These are phyloP conservation scores for Emergomyces pasteurianus DNA, from an alignment of 2,329 filamentous ascomycete species.

Conservation along the genomic window DNA sequence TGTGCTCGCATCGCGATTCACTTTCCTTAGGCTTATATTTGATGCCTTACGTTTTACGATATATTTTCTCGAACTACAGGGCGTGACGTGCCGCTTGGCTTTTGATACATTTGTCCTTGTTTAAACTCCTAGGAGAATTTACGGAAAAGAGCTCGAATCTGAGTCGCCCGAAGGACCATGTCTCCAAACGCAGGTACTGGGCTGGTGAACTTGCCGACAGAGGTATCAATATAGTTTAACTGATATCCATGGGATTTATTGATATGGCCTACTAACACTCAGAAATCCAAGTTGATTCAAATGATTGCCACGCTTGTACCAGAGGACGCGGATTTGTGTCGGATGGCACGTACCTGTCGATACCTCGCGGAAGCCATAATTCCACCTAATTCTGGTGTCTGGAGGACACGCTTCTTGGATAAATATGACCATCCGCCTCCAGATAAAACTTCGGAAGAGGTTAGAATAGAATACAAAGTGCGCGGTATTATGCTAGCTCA, in stretches of 20 bases:
- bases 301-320: constrained; percentile 19
- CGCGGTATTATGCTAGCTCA: constrained; percentile 23
- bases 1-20: not conserved
- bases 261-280: not conserved
- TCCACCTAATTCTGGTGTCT: constrained; percentile 20
- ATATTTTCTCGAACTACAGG: not conserved
- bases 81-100: not conserved
- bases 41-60: not conserved
- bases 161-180: not conserved
- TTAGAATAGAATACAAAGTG: constrained; percentile 24
- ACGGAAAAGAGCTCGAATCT: not conserved
- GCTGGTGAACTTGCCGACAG: constrained; percentile 1
- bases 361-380: constrained; percentile 16
- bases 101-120: not conserved
- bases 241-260: not conserved
- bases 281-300: constrained; percentile 20
- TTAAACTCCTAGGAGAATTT: too few relatives aligned
- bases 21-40: too few relatives aligned
- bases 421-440: constrained; percentile 21
- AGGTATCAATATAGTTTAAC: constrained; percentile 1
- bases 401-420: constrained; percentile 22
- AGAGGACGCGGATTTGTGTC: constrained; percentile 21
- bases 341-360: constrained; percentile 18
- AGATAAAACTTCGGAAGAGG: constrained; percentile 13
- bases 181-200: not conserved